Evolutionary conservation across 441 rosid genomes (phyloP).

Genomic region (Omphalea diandra): DNA sequence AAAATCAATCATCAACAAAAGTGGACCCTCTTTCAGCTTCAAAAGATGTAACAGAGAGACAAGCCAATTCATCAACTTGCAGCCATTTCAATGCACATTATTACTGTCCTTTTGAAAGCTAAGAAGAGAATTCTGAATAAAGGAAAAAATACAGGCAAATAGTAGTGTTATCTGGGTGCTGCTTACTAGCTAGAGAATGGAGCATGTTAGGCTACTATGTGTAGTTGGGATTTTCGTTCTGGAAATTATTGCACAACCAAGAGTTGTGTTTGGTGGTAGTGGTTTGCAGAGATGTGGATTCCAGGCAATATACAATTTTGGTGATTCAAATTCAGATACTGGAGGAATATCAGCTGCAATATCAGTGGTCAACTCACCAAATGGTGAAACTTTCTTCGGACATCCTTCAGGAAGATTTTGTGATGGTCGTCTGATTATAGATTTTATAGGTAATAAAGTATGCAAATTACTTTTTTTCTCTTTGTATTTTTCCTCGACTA

Average conservation of each 20-base stretch:
- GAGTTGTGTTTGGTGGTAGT: neutral
- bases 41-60: neutral
- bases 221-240: constrained; percentile 23
- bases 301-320: constrained; percentile 70
- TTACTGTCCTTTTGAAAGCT: no score
- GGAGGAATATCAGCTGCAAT: constrained; percentile 58
- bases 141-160: no score
- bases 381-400: constrained; percentile 71
- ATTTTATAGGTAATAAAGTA: constrained; percentile 50
- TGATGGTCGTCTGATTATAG: constrained; percentile 76
- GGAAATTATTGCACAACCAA: constrained; percentile 18
- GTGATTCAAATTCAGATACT: constrained; percentile 85
- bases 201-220: constrained; percentile 16
- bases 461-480: neutral
- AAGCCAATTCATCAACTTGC: neutral
- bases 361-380: constrained; percentile 47
- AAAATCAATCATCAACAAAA: neutral
- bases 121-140: neutral
- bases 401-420: constrained; percentile 68
- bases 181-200: constrained; percentile 20
- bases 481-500: neutral
- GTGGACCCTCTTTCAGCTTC: neutral
- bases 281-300: constrained; percentile 39
- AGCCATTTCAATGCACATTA: neutral
- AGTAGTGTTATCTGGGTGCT: neutral